Base-by-base conservation (phyloP, 2,329 filamentous ascomycete genomes). In the Mollisiaceae sp. region DNA sequence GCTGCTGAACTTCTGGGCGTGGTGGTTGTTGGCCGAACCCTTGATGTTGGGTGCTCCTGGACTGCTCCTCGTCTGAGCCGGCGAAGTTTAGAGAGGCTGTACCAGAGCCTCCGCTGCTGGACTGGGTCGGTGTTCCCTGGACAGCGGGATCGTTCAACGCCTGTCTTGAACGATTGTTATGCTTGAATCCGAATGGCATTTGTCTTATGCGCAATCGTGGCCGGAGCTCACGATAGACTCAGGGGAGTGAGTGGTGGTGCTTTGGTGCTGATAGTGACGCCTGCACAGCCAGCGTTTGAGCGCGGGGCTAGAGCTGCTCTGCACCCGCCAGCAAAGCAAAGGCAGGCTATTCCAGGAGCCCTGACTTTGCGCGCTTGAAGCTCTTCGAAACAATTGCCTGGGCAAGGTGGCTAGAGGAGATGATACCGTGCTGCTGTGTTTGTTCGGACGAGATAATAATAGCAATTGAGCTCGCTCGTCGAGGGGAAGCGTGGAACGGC, bases 131-230 rank as follows among this genome's bases (percentile, higher is more conserved):
- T 24, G 57, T 61, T 59, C 57, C 64, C 45, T 64, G 67, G 18
- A 35, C 57, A 36, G 57, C 54, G 24, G 68, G 63, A 68, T 75
- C 73, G 67, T 70, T 70, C 72, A 76, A 70, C 65, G 70, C 71
- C 70, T 72, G 73, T 68, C 72, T 75, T 64, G 75, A 76, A 70
- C 74, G 74, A 72, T 76, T 75, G 66, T 67, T 74, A 47, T 65
- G 60, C 56, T 70, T 67, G 67, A 74, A 70, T 70, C 70, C 69
- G 66, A 74, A 74, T 65, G 74, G 75, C 75, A 76, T 76, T 71
- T 70, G 69, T 68, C 62, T 64, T 41, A 67, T 65, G 61, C 41
- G 60, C 50, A 64, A 54, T 71, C 68, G 71, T 70, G 69, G 69
- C 69, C 70, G 67, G 54, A 71, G 71, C 70, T 69, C 71, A 71